Percentiles rank a stretch among this genome's conserved stretches.
phyloP scores from a whole-genome alignment of 495 filamentous ascomycete species.

The Penicillium cinerascens region DNA sequence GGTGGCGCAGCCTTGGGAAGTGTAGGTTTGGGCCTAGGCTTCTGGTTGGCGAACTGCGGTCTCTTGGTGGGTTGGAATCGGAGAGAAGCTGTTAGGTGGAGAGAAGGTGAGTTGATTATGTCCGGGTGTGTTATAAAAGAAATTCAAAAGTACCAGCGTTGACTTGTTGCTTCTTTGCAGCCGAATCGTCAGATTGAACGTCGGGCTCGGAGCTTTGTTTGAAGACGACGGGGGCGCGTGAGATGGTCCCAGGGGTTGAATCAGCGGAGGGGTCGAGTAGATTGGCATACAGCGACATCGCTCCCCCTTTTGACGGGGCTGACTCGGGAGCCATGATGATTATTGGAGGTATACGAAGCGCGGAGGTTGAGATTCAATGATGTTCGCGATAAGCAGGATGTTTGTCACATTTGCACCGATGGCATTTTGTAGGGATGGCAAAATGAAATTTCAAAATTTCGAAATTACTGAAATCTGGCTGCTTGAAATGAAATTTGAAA shows the following conservation, averaged over 20 bases:
- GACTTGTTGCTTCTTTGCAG: conserved; percentile 66
- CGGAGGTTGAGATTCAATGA: background rate
- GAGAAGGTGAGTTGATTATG: conserved; percentile 48
- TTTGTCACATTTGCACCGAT: background rate
- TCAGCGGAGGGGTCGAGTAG: conserved; percentile 54
- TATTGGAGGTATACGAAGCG: background rate
- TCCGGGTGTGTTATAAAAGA: conserved; percentile 19
- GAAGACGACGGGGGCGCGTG: conserved; percentile 77
- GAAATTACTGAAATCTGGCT: no score
- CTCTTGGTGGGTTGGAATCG: conserved; percentile 84
- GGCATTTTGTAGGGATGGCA: background rate
- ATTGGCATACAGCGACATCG: conserved; percentile 61
- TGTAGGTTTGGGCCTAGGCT: conserved; percentile 60
- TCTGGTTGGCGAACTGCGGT: conserved; percentile 67
- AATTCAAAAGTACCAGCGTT: conserved; percentile 64
- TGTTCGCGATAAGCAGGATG: background rate
- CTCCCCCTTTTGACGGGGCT: conserved; percentile 33
- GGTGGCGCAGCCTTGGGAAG: conserved; percentile 36
- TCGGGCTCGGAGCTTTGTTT: conserved; percentile 51
- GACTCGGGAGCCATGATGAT: conserved; percentile 37
- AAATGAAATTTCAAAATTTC: no score
- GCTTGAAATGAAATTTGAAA: no score
- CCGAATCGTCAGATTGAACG: conserved; percentile 48
- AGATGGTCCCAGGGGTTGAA: conserved; percentile 60
- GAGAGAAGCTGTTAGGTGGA: conserved; percentile 57